These are phyloP conservation scores for Acrodontium crateriforme DNA, from an alignment of 2,329 filamentous ascomycete genomes.

Conservation along the genomic window DNA sequence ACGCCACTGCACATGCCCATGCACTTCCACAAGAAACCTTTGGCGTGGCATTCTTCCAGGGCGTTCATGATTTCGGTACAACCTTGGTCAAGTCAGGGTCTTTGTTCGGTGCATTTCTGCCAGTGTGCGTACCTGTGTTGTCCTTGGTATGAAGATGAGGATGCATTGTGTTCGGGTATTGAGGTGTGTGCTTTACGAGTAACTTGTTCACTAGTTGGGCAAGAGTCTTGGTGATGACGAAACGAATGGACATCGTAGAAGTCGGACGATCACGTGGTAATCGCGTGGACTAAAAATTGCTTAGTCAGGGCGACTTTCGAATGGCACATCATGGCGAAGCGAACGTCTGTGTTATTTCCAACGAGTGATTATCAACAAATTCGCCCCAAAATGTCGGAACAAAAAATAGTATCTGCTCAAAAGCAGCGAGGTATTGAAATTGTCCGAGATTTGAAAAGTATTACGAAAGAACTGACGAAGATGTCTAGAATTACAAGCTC, in stretches of 20 bases:
- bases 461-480: slow-evolving; percentile 2
- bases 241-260: neutral
- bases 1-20: slow-evolving; percentile 79
- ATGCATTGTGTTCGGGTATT: slow-evolving; percentile 54
- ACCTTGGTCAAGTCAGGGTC: too few relatives aligned
- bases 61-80: slow-evolving; percentile 90
- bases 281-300: too few relatives aligned
- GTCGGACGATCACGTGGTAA: slow-evolving; percentile 1
- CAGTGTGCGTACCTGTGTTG: slow-evolving; percentile 53
- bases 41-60: slow-evolving; percentile 89
- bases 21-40: slow-evolving; percentile 84
- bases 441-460: slow-evolving; percentile 1
- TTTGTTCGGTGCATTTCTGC: neutral
- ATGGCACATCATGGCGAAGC: too few relatives aligned
- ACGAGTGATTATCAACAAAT: neutral
- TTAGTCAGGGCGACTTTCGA: too few relatives aligned
- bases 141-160: slow-evolving; percentile 91
- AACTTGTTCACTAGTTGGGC: too few relatives aligned
- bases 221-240: neutral
- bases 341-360: too few relatives aligned
- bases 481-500: slow-evolving; percentile 56
- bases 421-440: slow-evolving; percentile 68
- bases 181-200: too few relatives aligned
- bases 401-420: slow-evolving; percentile 41
- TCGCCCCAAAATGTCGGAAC: slow-evolving; percentile 32